Evolutionary conservation across 441 rosid species (phyloP), one percentile per base, ranked within the genome.

Genomic region (Monsonia emarginata): DNA sequence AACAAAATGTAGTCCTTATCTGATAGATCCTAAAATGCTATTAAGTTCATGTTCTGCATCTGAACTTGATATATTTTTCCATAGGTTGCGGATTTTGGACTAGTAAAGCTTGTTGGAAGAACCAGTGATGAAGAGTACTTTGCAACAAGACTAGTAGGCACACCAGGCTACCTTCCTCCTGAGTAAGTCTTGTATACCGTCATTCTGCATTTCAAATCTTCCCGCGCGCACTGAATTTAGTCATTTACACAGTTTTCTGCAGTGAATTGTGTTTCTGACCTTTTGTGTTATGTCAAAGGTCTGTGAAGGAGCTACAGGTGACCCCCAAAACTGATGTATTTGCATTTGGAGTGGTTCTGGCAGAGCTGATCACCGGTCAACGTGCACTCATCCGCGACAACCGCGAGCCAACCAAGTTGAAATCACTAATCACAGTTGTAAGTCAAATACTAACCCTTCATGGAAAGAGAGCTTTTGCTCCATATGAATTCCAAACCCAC

Each of bases 81-180:
- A 46, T 26, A 83, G 89, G 89, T 85, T 70, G 89, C 82, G 38
- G 90, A 87, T 72, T 85, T 87, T 42, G 90, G 93, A 64, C 72
- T 85, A 76, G 88, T 79, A 40, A 85, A 82, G 82, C 86, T 87
- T 63, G 86, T 84, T 26, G 83, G 85, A 63, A 68, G 85, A 77
- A 78, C 74, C 48, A 79, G 66, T 58, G 82, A 84, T 3, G 87
- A 85, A 14, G 88, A 85, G 7, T 68, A 77, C 34, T 73, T 87
- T 63, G 87, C 90, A 38, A 87, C 90, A 0, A 68, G 75, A 46
- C 75, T 87, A 8, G 90, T 87, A 5, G 90, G 90, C 31, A 87
- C 87, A 24, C 93, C 90, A 8, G 88, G 90, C 68, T 87, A 87
- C 64, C 86, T 84, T 46, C 86, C 90, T 19, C 90, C 90, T 0